Conservation (phyloP, 2,329 filamentous ascomycete species). For the Teratosphaeria nubilosa region DNA sequence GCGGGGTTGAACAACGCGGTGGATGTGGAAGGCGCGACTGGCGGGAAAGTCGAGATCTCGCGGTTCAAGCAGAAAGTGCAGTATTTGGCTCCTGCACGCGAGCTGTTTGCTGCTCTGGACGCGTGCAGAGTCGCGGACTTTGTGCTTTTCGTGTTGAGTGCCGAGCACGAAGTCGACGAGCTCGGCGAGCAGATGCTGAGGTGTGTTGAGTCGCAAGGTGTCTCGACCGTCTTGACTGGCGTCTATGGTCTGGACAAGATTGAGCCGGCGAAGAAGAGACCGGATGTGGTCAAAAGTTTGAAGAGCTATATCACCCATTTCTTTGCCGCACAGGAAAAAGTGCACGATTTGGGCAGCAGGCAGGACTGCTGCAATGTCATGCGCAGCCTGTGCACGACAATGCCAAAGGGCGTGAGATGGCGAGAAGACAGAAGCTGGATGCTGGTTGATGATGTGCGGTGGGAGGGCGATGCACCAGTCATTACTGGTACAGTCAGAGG, state of each 20-base stretch:
- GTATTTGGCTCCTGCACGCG: constrained; percentile 65
- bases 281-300: constrained; percentile 68
- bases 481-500: constrained; percentile 81
- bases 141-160: constrained; percentile 74
- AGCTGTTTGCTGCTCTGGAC: constrained; percentile 70
- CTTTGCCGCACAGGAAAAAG: constrained; percentile 82
- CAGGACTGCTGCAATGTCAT: constrained; percentile 89
- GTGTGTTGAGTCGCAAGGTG: constrained; percentile 83
- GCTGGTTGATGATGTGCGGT: constrained; percentile 72
- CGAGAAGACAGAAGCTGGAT: constrained; percentile 94
- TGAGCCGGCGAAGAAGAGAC: constrained; percentile 67
- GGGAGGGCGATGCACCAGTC: constrained; percentile 44
- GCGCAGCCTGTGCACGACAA: constrained; percentile 80
- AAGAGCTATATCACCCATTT: constrained; percentile 92
- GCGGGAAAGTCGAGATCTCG: constrained; percentile 58
- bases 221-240: constrained; percentile 82
- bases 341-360: constrained; percentile 76
- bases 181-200: constrained; percentile 77
- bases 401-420: constrained; percentile 91
- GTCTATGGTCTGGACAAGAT: constrained; percentile 63
- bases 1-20: constrained; percentile 64
- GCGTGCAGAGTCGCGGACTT: constrained; percentile 85
- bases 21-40: constrained; percentile 54
- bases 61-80: constrained; percentile 92
- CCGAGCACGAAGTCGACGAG: constrained; percentile 72